Base-by-base conservation (phyloP, 257 asterid species). In the Galeopsis tetrahit region DNA sequence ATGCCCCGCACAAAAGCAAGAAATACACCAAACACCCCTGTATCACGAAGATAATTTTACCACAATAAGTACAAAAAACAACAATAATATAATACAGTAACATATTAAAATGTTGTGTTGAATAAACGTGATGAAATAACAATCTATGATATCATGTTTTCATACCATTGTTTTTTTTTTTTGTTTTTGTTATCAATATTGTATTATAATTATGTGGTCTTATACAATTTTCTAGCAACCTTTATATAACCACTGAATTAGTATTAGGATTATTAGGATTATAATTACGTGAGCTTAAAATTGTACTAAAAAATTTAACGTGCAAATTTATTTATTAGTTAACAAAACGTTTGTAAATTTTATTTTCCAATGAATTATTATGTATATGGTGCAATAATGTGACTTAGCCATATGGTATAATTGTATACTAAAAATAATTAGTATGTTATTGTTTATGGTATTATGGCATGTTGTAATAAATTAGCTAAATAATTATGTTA, bases 11-110 rank as follows among this genome's bases (percentile, higher is more conserved):
- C 39, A 63, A 31, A 52, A 73, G n/a, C 48, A 73, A 52, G 43
- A 73, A 2, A 14, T 40, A 73, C 11, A 10, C 58, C 39, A 64
- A 8, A 38, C 52, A 31, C 0, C 7, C 66, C 77, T 73, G 66
- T 11, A 64, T 52, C n/a, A 21, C 28, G 28, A 62, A 31, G 21
- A 34, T 9, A 4, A 33, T 33, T 34, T 4, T 6, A 8, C 3
- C 2, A 57, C 2, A n/a, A 39, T 4, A 1, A 40, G 6, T 5
- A 59, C 6, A 4, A 7, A 11, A 3, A 39, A 7, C 32, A 4
- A 10, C 3, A 39, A 55, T 1, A 55, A 21, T 10, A 21, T 3
- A 21, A 36, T 52, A n/a, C n/a, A n/a, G n/a, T n/a, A 1, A 13
- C 8, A 6, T 34, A 57, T 1, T 7, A 10, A 31, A 31, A 57